Base-by-base conservation (phyloP, 805 yeast genomes). In the Candida quercuum region DNA sequence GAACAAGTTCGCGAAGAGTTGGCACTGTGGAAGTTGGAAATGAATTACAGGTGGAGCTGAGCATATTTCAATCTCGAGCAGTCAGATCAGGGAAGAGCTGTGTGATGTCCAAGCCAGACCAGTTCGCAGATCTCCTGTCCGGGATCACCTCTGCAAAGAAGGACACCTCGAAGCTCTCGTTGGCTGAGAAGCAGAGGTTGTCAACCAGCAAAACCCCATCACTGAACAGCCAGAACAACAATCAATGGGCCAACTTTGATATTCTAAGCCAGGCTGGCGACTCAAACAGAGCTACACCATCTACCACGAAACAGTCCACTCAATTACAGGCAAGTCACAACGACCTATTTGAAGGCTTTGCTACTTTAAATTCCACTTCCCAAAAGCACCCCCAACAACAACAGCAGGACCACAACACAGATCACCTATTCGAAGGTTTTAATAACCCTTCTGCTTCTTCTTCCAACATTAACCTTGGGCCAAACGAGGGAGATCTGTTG, bases 211-310 rank as follows among this genome's bases (percentile, higher is more conserved):
- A 43, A 40, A 29, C 28, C 17, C 19, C 36, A 38, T 32, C 23
- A n/a, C n/a, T n/a, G n/a, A n/a, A n/a, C n/a, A n/a, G 33, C 27
- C 29, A 13, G 16, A 35, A 12, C 5, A 16, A n/a, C 25, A 19
- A 27, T 14, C 52, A 51, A 37, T 64, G 66, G 66, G 52, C 62
- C 3, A 60, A 63, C 33, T 45, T 71, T 28, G 74, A 67, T 43
- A 33, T 64, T n/a, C 43, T 71, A 12, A 47, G 47, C 11, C 35
- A 32, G 11, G 30, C 49, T 0, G 27, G 29, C n/a, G n/a, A n/a
- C 5, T 19, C 31, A 2, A 22, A 4, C 2, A 32, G 6, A 11
- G 12, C 27, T 3, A 21, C 32, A n/a, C 28, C 29, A 4, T 7
- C 17, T 13, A 12, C 23, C 3, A 12, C 23, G n/a, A 5, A 6